phyloP scores from a whole-genome alignment of 2,329 filamentous ascomycete species.

The Arthrobotrys entomopaga region DNA sequence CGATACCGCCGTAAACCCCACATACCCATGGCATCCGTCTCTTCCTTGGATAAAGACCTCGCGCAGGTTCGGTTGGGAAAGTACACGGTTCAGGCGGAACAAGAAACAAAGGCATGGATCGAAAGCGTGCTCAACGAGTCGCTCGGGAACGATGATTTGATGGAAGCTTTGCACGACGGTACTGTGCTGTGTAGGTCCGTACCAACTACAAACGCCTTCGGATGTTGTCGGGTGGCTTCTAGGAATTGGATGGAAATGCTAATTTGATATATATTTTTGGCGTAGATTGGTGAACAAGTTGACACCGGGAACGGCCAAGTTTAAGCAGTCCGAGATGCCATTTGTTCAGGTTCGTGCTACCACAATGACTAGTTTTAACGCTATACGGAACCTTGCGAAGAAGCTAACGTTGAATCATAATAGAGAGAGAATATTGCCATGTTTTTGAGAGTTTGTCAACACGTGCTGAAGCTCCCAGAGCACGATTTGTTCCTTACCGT shows the following conservation, averaged over 20 bases:
- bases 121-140: constrained; percentile 80
- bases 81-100: constrained; percentile 89
- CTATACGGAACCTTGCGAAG: background rate
- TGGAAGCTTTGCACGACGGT: constrained; percentile 89
- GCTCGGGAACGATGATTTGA: constrained; percentile 74
- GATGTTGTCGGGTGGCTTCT: constrained; percentile 3
- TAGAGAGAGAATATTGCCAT: constrained; percentile 90
- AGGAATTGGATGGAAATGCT: background rate
- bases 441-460: constrained; percentile 88
- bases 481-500: constrained; percentile 98
- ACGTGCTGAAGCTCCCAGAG: constrained; percentile 82
- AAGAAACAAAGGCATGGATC: constrained; percentile 86
- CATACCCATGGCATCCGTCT: constrained; percentile 83
- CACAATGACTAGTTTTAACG: background rate
- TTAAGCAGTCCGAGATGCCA: constrained; percentile 92
- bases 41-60: constrained; percentile 94
- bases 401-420: background rate
- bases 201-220: constrained; percentile 1
- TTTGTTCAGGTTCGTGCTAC: constrained; percentile 77
- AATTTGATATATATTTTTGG: background rate
- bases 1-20: constrained; percentile 26
- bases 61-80: constrained; percentile 89
- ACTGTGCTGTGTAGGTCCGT: constrained; percentile 88
- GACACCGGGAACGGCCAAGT: constrained; percentile 62
- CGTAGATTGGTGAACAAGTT: constrained; percentile 40